Evolutionary conservation across 805 yeast genomes (phyloP), one percentile per base, ranked within the genome.

Genomic region (Lipomyces sp.): DNA sequence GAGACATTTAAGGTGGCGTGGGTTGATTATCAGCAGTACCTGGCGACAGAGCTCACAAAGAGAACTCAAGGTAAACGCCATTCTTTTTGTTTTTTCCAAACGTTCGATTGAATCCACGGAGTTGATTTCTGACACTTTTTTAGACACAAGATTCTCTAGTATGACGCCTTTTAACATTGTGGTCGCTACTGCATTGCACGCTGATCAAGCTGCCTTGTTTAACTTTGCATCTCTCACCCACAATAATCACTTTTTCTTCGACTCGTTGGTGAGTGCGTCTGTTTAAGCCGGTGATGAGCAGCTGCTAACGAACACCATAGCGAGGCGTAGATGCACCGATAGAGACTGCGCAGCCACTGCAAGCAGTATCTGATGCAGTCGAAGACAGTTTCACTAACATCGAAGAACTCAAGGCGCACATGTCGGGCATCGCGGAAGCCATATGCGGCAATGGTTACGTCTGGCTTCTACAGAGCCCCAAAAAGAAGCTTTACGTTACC

Each of bases 221-320:
- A 95, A 93, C 79, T 86, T 84, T 74, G 98, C 98, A 2, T 90
- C 97, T 3, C 96, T 90, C 76, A 87, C 92, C 2, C 94, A 90
- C 80, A 93, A 92, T 79, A 95, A 95, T 80, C 99, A 94, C 79
- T 83, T 95, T 60, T 92, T 90, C 73, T 87, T 92, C 63, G 64
- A 74, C 32, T 35, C 67, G 3, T 59, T 65, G 45, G 64, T 64
- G 37, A 24, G 62, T 66, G 4, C 18, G 15, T 29, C 32, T 33
- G n/a, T 32, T 18, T 11, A 51, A 29, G 4, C 24, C 24, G 7
- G 10, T 51, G 1, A 18, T 51, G 8, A 15, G 34, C 6, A 24
- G 15, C 6, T 51, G 29, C 54, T 51, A n/a, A 51, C 33, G n/a
- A 4, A n/a, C 30, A 8, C 3, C 6, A 13, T 24, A 42, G 48